Evolutionary conservation across 2,329 filamentous ascomycete genomes (phyloP).

Genomic region (Onygenales sp.): DNA sequence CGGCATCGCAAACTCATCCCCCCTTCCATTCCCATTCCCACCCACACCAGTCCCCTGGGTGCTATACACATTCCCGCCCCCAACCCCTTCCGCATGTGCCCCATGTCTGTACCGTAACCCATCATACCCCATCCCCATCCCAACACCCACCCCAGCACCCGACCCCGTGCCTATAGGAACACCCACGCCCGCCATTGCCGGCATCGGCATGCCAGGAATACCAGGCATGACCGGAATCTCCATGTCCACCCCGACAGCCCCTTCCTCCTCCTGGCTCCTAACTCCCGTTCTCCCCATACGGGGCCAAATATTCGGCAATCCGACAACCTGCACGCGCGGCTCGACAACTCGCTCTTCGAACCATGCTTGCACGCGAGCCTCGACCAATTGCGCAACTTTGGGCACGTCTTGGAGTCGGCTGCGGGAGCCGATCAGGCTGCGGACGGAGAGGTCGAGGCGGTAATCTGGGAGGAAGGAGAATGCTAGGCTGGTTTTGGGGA

Average conservation of each 20-base stretch:
- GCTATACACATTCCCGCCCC: slow-evolving; percentile 17
- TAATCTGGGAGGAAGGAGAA: slow-evolving; percentile 73
- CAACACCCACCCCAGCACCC: slow-evolving; percentile 15
- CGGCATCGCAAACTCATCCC: slow-evolving; percentile 30
- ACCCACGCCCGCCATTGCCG: not conserved
- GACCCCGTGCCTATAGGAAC: not conserved
- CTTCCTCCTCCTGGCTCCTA: slow-evolving; percentile 32
- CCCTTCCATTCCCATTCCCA: slow-evolving; percentile 17
- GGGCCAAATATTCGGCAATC: slow-evolving; percentile 53
- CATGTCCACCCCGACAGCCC: slow-evolving; percentile 11
- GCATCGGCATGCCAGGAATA: not conserved
- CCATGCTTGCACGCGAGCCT: slow-evolving; percentile 56
- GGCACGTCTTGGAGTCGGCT: slow-evolving; percentile 56
- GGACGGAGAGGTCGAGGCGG: slow-evolving; percentile 55
- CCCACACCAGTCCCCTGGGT: slow-evolving; percentile 23
- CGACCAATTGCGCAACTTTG: slow-evolving; percentile 57
- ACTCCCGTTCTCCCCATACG: slow-evolving; percentile 43
- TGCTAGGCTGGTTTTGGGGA: slow-evolving; percentile 72
- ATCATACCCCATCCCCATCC: slow-evolving; percentile 22
- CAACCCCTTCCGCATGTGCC: slow-evolving; percentile 16
- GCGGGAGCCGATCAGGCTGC: slow-evolving; percentile 54
- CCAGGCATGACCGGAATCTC: not conserved
- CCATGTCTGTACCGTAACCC: slow-evolving; percentile 6
- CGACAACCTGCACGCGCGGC: slow-evolving; percentile 56
- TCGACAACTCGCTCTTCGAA: slow-evolving; percentile 59